phyloP scores from a whole-genome alignment of 2,329 filamentous ascomycete genomes.

The Scedosporium minutisporum region DNA sequence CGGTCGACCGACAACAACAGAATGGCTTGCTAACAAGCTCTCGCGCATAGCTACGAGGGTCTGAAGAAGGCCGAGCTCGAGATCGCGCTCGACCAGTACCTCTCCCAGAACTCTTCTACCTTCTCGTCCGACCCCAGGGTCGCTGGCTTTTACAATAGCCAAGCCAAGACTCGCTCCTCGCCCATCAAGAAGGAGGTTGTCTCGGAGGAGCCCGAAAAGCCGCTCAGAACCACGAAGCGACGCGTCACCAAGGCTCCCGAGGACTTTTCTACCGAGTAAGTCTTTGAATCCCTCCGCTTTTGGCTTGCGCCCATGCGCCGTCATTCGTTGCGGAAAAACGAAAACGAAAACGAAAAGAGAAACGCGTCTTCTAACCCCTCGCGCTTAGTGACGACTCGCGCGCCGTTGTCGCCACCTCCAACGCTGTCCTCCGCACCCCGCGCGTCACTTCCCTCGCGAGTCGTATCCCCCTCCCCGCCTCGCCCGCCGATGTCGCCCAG shows the following conservation, averaged over 20 bases:
- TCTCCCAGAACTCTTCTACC: conserved; percentile 57
- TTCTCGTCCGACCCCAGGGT: conserved; percentile 51
- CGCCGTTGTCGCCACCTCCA: conserved; percentile 19
- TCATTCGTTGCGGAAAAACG: not conserved
- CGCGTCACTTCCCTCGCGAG: conserved; percentile 44
- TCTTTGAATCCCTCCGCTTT: conserved; percentile 8
- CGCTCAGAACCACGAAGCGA: conserved; percentile 25
- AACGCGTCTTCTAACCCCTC: not conserved
- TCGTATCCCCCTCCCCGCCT: conserved; percentile 67
- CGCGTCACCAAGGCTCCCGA: conserved; percentile 34
- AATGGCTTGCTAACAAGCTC: not conserved
- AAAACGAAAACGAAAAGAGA: not conserved
- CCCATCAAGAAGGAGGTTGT: conserved; percentile 49
- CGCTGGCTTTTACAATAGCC: conserved; percentile 65
- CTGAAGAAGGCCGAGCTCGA: conserved; percentile 76
- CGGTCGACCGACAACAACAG: no score
- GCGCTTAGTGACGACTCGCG: not conserved
- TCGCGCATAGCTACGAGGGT: conserved; percentile 48
- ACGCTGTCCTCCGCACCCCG: conserved; percentile 38
- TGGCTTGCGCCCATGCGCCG: not conserved
- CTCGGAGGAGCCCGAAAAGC: conserved; percentile 25
- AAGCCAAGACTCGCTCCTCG: conserved; percentile 48
- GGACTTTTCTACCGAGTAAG: conserved; percentile 34
- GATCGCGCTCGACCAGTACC: conserved; percentile 60
- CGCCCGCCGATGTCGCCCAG: conserved; percentile 67